Base-by-base conservation (phyloP, 352 stramenopile species). In the Peronospora tabacina region DNA sequence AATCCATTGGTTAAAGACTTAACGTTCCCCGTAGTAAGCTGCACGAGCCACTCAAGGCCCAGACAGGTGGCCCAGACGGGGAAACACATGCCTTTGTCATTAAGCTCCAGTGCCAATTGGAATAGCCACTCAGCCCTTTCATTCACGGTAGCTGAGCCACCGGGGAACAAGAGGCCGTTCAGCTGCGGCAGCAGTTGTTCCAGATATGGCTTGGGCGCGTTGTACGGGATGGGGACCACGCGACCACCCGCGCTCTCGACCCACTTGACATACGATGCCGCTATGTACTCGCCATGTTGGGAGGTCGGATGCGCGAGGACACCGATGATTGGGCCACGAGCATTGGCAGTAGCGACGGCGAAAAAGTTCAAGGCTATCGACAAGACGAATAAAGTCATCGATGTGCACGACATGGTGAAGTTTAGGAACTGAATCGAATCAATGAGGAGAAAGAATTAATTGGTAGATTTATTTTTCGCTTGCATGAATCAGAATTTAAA, bases 221-320 rank as follows among this genome's bases (percentile, higher is more conserved):
- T 80, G 64, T 86, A 90, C 34, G 78, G 72, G 41, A 90, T 84
- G 17, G 75, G 78, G 29, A 86, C 74, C 26, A 86, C 78, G 38
- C 76, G 78, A 5, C 75, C 78, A 34, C 78, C 78, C 12, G 68
- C 75, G 51, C 72, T 84, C 44, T 90, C 78, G 50, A 90, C 59
- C 78, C 78, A 90, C 62, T 87, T 90, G 58, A 90, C 75, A 62
- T 90, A 90, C 34, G 75, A 85, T 8, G 74, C 76, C 19, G 76
- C 73, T 44, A 90, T 76, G 61, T 85, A 86, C 53, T 90, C 79
- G 51, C 77, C 74, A 42, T 84, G 69, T 20, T 75, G 66, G 11
- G 75, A 61, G 37, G 70, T 68, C 20, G 75, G 75, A 24, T 86
- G 70, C 37, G 67, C 69, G 43, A 82, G 73, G 11, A 79, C 41